phyloP scores from a whole-genome alignment of 768 basidiomycete species.

The Amanita polypyramis region DNA sequence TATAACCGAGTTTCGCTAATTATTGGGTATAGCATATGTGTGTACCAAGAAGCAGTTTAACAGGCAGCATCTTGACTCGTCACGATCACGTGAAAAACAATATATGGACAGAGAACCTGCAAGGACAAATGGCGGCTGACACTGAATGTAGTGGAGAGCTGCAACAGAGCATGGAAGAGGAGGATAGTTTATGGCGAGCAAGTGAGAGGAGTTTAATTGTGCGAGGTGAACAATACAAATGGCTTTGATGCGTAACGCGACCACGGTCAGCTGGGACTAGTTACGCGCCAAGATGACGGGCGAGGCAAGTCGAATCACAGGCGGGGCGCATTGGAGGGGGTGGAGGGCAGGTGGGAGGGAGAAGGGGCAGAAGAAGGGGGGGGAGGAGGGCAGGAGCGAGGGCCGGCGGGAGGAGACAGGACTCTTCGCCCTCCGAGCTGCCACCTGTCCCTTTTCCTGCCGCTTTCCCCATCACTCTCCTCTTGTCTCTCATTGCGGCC shows the following conservation, averaged over 20 bases:
- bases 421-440: constrained; percentile 39
- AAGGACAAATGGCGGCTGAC: neutral
- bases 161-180: neutral
- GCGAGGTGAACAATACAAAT: neutral
- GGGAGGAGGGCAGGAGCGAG: neutral
- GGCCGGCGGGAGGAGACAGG: constrained; percentile 1
- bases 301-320: neutral
- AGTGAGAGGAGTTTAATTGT: neutral
- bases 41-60: too few species aligned
- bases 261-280: neutral
- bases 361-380: constrained; percentile 3
- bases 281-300: neutral
- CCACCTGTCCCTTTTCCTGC: constrained; percentile 56
- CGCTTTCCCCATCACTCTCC: constrained; percentile 37
- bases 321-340: neutral
- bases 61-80: neutral
- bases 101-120: constrained; percentile 3
- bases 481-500: constrained; percentile 32
- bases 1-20: too few species aligned
- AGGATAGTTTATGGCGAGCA: neutral
- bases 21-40: too few species aligned
- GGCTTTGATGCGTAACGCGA: constrained; percentile 3
- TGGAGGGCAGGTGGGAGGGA: constrained; percentile 4
- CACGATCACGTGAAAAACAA: constrained; percentile 7
- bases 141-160: neutral